These are phyloP conservation scores for Sonneratia alba DNA, from an alignment of 345 rosid genomes.

Conservation along the genomic window DNA sequence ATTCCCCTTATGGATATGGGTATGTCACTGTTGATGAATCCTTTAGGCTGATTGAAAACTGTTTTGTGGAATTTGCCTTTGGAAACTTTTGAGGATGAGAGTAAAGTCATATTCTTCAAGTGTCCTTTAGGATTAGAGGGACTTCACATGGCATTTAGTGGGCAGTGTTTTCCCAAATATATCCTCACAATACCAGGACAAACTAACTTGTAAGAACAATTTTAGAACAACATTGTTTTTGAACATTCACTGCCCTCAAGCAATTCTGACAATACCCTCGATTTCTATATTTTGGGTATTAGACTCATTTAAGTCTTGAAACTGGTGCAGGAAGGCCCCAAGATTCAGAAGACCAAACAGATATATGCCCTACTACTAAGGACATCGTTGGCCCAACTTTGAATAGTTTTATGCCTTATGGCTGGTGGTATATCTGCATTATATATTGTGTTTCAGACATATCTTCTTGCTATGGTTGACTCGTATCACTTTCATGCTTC, in stretches of 20 bases:
- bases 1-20: slow-evolving; percentile 90
- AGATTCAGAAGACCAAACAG: slow-evolving; percentile 83
- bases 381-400: not conserved
- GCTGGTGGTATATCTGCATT: not conserved
- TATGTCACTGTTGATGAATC: slow-evolving; percentile 17
- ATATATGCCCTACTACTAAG: slow-evolving; percentile 84
- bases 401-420: not conserved
- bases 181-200: not conserved
- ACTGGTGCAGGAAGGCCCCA: slow-evolving; percentile 67
- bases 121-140: not conserved
- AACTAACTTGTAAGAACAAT: not conserved
- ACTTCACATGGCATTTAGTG: not conserved
- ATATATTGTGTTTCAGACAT: not conserved
- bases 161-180: not conserved
- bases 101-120: not conserved
- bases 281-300: not conserved
- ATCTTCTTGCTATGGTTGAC: not conserved
- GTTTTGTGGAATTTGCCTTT: not conserved
- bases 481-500: not conserved
- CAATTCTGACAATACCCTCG: not conserved
- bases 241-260: not conserved
- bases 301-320: not conserved
- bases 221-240: not conserved
- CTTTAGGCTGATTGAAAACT: not conserved
- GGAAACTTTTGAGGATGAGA: not conserved